These are phyloP conservation scores for Hypoxylon cercidicola DNA, from an alignment of 495 filamentous ascomycete genomes.

Conservation along the genomic window DNA sequence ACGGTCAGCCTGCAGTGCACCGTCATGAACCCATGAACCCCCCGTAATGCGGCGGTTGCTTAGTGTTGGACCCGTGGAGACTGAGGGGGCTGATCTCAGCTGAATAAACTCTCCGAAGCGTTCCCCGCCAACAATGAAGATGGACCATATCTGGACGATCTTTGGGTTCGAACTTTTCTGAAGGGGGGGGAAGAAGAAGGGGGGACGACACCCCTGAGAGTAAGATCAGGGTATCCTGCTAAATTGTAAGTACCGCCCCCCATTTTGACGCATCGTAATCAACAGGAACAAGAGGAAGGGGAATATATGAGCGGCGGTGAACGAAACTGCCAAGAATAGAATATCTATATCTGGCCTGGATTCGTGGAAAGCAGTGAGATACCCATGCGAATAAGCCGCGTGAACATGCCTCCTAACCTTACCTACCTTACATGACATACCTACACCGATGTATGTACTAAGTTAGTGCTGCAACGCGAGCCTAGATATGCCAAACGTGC, in stretches of 20 bases:
- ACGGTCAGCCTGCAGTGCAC: slow-evolving; percentile 14
- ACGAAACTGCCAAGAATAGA: background rate
- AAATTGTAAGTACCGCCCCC: slow-evolving; percentile 16
- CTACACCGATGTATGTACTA: too few species aligned
- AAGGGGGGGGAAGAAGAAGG: background rate
- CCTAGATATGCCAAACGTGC: background rate
- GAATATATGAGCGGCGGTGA: slow-evolving; percentile 26
- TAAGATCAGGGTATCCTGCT: slow-evolving; percentile 18
- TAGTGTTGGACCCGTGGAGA: slow-evolving; percentile 1
- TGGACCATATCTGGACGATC: slow-evolving; percentile 25
- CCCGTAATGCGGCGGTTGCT: slow-evolving; percentile 4
- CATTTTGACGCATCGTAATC: slow-evolving; percentile 23
- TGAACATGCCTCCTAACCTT: background rate
- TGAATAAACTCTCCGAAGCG: background rate
- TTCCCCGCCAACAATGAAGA: slow-evolving; percentile 24
- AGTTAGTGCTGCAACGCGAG: slow-evolving; percentile 16
- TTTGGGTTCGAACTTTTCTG: slow-evolving; percentile 26
- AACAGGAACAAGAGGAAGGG: background rate
- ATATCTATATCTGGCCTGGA: background rate
- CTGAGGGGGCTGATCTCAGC: slow-evolving; percentile 19
- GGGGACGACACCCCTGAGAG: background rate
- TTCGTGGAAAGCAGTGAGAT: background rate
- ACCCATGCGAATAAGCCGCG: slow-evolving; percentile 4
- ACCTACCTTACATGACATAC: too few species aligned
- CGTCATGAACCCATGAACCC: slow-evolving; percentile 14